Evolutionary conservation across 495 filamentous ascomycete species (phyloP), one percentile per base, ranked within the genome.

Genomic region (Daldinia loculata): DNA sequence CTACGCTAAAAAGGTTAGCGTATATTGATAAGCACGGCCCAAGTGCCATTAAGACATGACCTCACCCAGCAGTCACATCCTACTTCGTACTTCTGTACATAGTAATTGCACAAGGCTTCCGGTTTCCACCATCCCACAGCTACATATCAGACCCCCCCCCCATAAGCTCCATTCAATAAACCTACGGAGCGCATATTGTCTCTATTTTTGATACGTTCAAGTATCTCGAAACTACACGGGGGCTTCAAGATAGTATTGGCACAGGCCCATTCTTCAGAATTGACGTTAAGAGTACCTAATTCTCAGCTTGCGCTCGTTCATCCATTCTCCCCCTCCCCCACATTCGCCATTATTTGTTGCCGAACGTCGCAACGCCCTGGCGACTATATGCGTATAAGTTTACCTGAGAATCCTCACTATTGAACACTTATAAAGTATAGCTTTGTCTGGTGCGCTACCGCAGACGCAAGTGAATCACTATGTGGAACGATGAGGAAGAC

Each of bases 401-500:
- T 53, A 61, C 52, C 19, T 41, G 27, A 52, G 43, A 63, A 9
- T 22, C 15, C 27, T 34, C 30, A 17, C 41, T 6, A 3, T 60
- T 62, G 22, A 63, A 14, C 39, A 59, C 12, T 19, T 4, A 17
- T 62, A 1, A 60, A 39, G 57, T 53, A 59, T 32, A 66, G 51
- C 71, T 74, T 74, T 74, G 71, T 70, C 45, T 22, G 17, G 24
- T n/a, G 12, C 43, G 59, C 61, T 39, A 15, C 45, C 19, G 26
- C 11, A 22, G 48, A 56, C 62, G 52, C 30, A 66, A 62, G 43
- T 58, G 64, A 62, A 57, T 69, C 76, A 79, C 67, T 61, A 84
- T 84, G 90, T 93, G 90, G 93, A 94, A 97, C 85, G 93, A 96
- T 84, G 93, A 97, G 80, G 90, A 92, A 77, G 86, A 88, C 61